phyloP scores from a whole-genome alignment of 2,329 filamentous ascomycete species.

The Aspergillus quadricinctus region DNA sequence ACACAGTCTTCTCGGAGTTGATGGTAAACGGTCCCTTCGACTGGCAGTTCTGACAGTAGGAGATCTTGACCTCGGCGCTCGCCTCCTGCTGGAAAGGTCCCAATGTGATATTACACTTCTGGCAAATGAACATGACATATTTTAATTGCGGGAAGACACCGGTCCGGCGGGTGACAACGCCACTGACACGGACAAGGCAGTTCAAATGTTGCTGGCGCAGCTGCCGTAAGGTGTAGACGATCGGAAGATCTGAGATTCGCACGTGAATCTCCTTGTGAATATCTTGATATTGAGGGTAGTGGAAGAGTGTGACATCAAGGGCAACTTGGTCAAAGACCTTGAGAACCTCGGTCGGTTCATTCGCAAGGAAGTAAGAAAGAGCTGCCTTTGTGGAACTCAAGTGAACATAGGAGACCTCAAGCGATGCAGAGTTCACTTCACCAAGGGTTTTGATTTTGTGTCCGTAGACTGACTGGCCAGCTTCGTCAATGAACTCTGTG shows the following conservation, averaged over 20 bases:
- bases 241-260: constrained; percentile 88
- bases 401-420: constrained; percentile 95
- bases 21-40: constrained; percentile 90
- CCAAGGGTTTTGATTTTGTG: constrained; percentile 92
- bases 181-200: constrained; percentile 87
- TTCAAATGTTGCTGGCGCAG: constrained; percentile 94
- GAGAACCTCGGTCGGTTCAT: constrained; percentile 89
- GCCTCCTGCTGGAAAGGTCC: constrained; percentile 98
- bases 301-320: constrained; percentile 90
- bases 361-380: constrained; percentile 91
- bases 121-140: constrained; percentile 97
- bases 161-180: constrained; percentile 88
- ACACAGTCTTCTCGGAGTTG: constrained; percentile 96
- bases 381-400: constrained; percentile 87
- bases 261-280: constrained; percentile 98
- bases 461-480: constrained; percentile 88
- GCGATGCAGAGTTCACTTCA: constrained; percentile 91
- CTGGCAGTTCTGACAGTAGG: constrained; percentile 94
- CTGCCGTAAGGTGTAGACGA: constrained; percentile 91
- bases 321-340: constrained; percentile 96
- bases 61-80: constrained; percentile 91
- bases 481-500: constrained; percentile 89
- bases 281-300: constrained; percentile 95
- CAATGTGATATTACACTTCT: constrained; percentile 84
- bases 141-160: constrained; percentile 98